A percentile compares a stretch with the other conserved stretches of the same genome.
These are phyloP conservation scores for Aechmea fasciata DNA, from an alignment of 176 grass and related monocot genomes.

Conservation along the genomic window DNA sequence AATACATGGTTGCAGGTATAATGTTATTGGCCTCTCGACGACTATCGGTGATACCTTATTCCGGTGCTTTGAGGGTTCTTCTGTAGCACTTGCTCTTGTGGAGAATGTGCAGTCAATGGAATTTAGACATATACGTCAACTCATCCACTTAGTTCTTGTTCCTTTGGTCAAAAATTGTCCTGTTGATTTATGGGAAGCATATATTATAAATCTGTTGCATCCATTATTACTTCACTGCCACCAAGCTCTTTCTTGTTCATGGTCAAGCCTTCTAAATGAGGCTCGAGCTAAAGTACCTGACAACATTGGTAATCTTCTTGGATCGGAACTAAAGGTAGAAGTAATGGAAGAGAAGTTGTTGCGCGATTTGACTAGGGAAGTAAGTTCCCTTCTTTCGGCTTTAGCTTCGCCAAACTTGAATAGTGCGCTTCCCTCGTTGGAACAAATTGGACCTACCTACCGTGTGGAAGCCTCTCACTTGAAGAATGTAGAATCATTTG, in stretches of 20 bases:
- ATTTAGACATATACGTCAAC: constrained; percentile 81
- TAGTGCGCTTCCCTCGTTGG: constrained; percentile 73
- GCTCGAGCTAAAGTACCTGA: constrained; percentile 82
- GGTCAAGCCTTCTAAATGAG: constrained; percentile 73
- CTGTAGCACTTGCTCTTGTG: constrained; percentile 54
- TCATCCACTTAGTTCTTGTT: constrained; percentile 84
- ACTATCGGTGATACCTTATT: constrained; percentile 85
- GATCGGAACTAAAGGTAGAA: constrained; percentile 90
- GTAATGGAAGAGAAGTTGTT: constrained; percentile 96
- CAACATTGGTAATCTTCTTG: constrained; percentile 76
- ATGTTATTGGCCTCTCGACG: constrained; percentile 73
- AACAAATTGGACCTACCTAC: constrained; percentile 77
- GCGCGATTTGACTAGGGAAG: constrained; percentile 90
- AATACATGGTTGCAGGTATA: constrained; percentile 65
- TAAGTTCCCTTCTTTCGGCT: constrained; percentile 68
- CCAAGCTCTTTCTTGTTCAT: constrained; percentile 83
- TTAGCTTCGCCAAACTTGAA: constrained; percentile 65
- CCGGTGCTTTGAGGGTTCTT: constrained; percentile 47
- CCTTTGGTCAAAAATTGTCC: constrained; percentile 83
- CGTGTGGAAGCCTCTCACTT: constrained; percentile 45
- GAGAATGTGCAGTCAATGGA: constrained; percentile 93
- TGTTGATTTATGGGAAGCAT: constrained; percentile 49
- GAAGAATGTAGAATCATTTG: constrained; percentile 55
- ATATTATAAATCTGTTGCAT: constrained; percentile 58
- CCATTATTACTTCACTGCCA: constrained; percentile 79